Evolutionary conservation across 148 eudicot species (phyloP).

Genomic region (Dysphania ambrosioides): DNA sequence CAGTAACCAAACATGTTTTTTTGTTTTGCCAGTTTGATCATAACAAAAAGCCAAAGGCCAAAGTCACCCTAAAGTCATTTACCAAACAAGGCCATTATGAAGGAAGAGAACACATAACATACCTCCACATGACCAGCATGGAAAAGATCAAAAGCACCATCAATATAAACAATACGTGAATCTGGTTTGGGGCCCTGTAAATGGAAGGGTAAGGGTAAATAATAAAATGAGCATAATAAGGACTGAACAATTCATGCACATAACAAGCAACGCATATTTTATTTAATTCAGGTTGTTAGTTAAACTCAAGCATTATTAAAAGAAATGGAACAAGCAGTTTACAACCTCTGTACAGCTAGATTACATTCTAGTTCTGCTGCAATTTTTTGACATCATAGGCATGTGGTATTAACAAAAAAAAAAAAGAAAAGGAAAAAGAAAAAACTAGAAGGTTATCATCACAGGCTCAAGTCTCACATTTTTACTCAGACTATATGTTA

Average conservation of each 20-base stretch:
- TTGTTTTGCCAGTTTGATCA: too few species aligned
- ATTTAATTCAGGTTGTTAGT: neutral
- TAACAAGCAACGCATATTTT: neutral
- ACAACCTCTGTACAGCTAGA: neutral
- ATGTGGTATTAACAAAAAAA: neutral
- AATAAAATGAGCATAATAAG: neutral
- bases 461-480: neutral
- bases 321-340: neutral
- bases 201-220: conserved; percentile 3
- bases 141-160: conserved; percentile 99
- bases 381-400: neutral
- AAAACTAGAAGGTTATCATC: neutral
- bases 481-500: neutral
- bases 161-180: conserved; percentile 86
- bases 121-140: conserved; percentile 99
- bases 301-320: neutral
- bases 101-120: conserved; percentile 5
- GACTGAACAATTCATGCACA: neutral
- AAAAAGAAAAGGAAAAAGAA: too few species aligned
- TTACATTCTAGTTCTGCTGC: neutral
- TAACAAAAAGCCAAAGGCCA: too few species aligned
- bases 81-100: too few species aligned
- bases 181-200: conserved; percentile 83
- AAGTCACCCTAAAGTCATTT: too few species aligned
- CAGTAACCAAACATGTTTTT: too few species aligned